phyloP scores from a whole-genome alignment of 2,329 filamentous ascomycete genomes.

The Monilinia aucupariae region DNA sequence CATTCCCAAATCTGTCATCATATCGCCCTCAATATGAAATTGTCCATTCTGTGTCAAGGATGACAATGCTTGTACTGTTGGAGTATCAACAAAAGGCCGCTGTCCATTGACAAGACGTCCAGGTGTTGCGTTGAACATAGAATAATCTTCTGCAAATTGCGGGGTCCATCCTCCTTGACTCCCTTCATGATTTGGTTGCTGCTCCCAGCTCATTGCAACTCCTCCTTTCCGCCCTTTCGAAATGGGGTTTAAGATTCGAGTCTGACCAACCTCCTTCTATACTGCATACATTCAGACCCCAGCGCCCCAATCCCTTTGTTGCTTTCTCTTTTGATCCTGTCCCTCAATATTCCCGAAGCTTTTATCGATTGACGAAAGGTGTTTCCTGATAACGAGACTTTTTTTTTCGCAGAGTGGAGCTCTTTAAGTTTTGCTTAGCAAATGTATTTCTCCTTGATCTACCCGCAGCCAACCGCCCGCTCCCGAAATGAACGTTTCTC shows the following conservation, averaged over 20 bases:
- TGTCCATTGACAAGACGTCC: constrained; percentile 45
- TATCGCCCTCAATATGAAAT: constrained; percentile 44
- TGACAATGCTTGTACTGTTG: constrained; percentile 25
- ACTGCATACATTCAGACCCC: constrained; percentile 15
- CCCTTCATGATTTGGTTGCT: constrained; percentile 45
- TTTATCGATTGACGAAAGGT: constrained; percentile 1
- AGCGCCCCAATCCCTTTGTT: not conserved
- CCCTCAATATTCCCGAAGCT: not conserved
- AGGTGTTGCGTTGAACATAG: constrained; percentile 60
- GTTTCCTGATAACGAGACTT: constrained; percentile 9
- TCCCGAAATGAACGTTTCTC: not conserved
- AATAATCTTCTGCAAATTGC: constrained; percentile 59
- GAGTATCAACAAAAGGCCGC: constrained; percentile 29
- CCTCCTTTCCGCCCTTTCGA: constrained; percentile 9
- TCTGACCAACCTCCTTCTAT: constrained; percentile 12
- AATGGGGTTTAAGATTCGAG: not conserved
- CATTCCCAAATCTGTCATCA: constrained; percentile 49
- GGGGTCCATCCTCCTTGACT: constrained; percentile 52
- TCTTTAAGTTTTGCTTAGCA: constrained; percentile 14
- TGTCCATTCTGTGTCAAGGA: constrained; percentile 41
- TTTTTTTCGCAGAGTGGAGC: constrained; percentile 16
- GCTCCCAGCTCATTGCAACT: constrained; percentile 60
- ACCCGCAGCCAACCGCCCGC: constrained; percentile 2
- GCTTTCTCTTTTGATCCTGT: not conserved
- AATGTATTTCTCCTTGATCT: constrained; percentile 12